Evolutionary conservation across 1,284 basidiomycete genomes (phyloP), one percentile per base, ranked within the genome.

Genomic region (Sporisorium exsertum): DNA sequence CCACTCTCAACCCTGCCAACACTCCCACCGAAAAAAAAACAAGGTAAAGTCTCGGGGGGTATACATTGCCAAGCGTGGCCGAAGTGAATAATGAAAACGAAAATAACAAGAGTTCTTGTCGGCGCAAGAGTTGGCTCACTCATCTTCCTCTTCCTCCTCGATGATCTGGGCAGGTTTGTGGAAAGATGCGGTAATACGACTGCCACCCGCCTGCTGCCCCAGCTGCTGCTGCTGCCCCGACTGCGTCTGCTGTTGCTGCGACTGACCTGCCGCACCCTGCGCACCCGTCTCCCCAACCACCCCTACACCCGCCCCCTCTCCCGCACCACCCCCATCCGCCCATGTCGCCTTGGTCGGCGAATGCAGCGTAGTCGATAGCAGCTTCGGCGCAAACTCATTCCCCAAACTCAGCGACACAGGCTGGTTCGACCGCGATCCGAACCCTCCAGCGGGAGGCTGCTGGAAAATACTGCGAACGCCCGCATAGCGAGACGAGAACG

Each of bases 61-160:
- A 43, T 43, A 43, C 10, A 20, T 20, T 43, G 40, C 18, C 3
- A 43, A 43, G n/a, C 18, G 20, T 9, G 40, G 15, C 40, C 5
- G 5, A 40, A 4, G 18, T 40, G 18, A 18, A 16, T n/a, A 40
- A 40, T 8, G 15, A 9, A 49, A 8, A 46, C 10, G 3, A 22
- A 7, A 13, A 26, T 26, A 46, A 46, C 45, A 22, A 45, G 15
- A 15, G 16, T 18, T 40, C 35, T n/a, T 42, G 47, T 6, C 22
- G 10, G 4, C 9, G 18, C 27, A 37, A 22, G 8, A 18, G 15
- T 16, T 8, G 8, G 9, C 4, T 54, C 43, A 64, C 46, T 78
- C 72, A 12, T 78, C 73, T 46, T 78, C 77, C 46, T 78, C 77
- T 29, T 78, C 77, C 57, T 78, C 77, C 52, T 76, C 77, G 20